phyloP scores from a whole-genome alignment of 306 rosid genomes.

The Quercus alba region DNA sequence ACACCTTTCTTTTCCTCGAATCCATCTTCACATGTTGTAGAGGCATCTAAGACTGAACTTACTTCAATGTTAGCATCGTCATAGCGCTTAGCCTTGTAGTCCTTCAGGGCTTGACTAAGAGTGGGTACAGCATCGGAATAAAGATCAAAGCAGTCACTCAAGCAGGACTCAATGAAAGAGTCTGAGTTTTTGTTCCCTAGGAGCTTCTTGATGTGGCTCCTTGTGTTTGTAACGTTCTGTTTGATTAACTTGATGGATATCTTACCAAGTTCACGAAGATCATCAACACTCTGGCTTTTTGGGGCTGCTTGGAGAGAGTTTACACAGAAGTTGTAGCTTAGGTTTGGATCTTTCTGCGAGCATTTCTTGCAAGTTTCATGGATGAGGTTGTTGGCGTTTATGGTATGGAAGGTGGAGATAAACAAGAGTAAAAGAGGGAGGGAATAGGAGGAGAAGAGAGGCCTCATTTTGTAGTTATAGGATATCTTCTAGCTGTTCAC shows the following conservation, averaged over 20 bases:
- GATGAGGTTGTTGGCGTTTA: constrained; percentile 34
- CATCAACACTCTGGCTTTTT: constrained; percentile 4
- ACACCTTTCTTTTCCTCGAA: constrained; percentile 33
- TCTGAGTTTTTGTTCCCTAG: constrained; percentile 25
- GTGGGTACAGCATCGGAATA: constrained; percentile 40
- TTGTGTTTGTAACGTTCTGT: constrained; percentile 44
- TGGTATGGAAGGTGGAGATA: constrained; percentile 10
- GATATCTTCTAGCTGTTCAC: background rate
- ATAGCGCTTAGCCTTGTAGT: constrained; percentile 42
- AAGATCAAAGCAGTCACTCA: constrained; percentile 62
- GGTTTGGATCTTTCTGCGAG: constrained; percentile 53
- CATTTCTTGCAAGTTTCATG: constrained; percentile 47
- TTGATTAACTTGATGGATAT: constrained; percentile 40
- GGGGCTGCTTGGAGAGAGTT: constrained; percentile 43
- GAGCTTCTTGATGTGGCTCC: constrained; percentile 35
- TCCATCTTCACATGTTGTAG: constrained; percentile 78
- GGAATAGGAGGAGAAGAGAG: constrained; percentile 10
- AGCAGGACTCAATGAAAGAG: constrained; percentile 26
- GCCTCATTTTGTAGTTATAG: constrained; percentile 2
- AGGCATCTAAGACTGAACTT: constrained; percentile 50
- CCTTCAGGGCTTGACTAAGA: constrained; percentile 34
- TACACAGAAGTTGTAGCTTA: constrained; percentile 59
- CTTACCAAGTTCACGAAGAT: constrained; percentile 46
- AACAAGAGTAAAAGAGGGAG: constrained; percentile 17
- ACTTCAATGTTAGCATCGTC: constrained; percentile 39